phyloP scores from a whole-genome alignment of 257 asterid genomes.

The Galeopsis tetrahit region DNA sequence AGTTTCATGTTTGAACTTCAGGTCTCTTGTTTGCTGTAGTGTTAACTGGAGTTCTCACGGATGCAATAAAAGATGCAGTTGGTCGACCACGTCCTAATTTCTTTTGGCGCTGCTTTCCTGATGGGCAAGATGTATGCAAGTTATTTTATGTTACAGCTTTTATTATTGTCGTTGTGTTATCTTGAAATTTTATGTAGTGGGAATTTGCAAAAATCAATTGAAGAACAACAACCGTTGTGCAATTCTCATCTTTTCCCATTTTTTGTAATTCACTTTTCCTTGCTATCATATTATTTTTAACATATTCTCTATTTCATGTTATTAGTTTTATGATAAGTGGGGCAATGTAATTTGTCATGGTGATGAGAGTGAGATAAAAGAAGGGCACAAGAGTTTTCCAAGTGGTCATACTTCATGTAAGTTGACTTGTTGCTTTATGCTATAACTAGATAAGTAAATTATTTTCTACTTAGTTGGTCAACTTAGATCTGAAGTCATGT shows the following conservation, averaged over 20 bases:
- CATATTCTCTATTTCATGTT: background rate
- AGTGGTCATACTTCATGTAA: constrained; percentile 92
- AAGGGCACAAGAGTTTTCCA: constrained; percentile 96
- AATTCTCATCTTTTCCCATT: background rate
- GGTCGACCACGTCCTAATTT: constrained; percentile 93
- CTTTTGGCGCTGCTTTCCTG: constrained; percentile 96
- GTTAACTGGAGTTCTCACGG: constrained; percentile 81
- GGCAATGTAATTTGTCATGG: constrained; percentile 85
- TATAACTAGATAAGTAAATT: background rate
- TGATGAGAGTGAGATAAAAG: constrained; percentile 65
- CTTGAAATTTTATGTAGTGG: constrained; percentile 9
- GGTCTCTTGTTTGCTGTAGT: constrained; percentile 81
- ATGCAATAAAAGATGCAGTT: constrained; percentile 77
- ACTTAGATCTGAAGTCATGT: constrained; percentile 2
- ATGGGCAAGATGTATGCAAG: constrained; percentile 62
- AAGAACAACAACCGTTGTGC: background rate
- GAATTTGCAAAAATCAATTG: background rate
- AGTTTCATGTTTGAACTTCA: constrained; percentile 40
- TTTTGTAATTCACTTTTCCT: background rate
- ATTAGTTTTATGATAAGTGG: constrained; percentile 59
- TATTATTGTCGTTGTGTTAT: background rate
- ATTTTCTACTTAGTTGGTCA: background rate
- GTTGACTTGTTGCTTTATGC: constrained; percentile 28
- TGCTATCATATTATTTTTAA: background rate
- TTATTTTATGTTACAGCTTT: background rate